Base-by-base conservation (phyloP, 352 stramenopile species). In the Pythium sukuiense region DNA sequence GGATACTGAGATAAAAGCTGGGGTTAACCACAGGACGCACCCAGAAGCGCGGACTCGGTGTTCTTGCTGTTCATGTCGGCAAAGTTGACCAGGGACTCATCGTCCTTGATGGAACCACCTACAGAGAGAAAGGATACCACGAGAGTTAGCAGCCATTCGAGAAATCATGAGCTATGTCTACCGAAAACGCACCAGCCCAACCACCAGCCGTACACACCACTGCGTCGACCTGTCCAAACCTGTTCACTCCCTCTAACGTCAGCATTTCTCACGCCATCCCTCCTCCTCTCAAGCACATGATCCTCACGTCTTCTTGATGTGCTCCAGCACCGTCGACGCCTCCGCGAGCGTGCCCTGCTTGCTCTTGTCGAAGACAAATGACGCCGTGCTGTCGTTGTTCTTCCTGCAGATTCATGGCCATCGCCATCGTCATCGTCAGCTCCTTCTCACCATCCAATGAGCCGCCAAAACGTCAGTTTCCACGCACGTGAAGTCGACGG, bases 171-270 rank as follows among this genome's bases (percentile, higher is more conserved):
- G 13, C 6, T 50, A 9, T 8, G 3, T 30, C 53, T n/a, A 49
- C 16, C 16, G 16, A 35, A 14, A 39, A 69, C 66, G 16, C 59
- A 76, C 76, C 77, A 27, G 84, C 81, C 88, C 87, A 95, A 6
- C 88, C 88, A 16, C 88, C 88, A 39, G 88, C 88, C 24, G 85
- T 77, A 65, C 85, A 95, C 33, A 96, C 80, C 2, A 96, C 81
- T 0, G 84, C 87, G 60, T 93, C 85, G 43, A 93, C 68, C 46
- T 79, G 76, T 0, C 83, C 84, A 54, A 77, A 84, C 27, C 73
- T 87, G 39, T 48, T n/a, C 3, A 9, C 29, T 18, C 33, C 27
- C n/a, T 3, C 13, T 20, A 12, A 33, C 20, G 35, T 16, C 50
- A 32, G 63, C 1, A 77, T 20, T n/a, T 52, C 71, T 45, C 64